Percentiles rank a stretch among this genome's conserved stretches.
These are phyloP conservation scores for Collariella sp. DNA, from an alignment of 495 filamentous ascomycete genomes.

Conservation along the genomic window DNA sequence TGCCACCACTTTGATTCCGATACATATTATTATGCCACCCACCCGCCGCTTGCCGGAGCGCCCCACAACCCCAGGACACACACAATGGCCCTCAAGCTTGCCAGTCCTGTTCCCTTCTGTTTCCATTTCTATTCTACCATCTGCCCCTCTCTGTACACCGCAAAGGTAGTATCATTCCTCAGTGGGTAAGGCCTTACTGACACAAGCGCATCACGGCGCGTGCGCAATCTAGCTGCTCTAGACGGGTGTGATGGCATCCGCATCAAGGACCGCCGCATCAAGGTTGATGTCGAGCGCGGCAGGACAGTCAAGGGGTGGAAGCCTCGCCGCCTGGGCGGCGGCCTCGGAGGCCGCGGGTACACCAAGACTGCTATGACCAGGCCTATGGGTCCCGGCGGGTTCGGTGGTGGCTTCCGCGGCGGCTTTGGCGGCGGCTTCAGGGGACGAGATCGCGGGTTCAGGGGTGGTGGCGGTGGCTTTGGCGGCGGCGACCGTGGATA, in stretches of 20 bases:
- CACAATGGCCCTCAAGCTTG: conserved; percentile 48
- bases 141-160: conserved; percentile 7
- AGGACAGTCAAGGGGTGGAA: conserved; percentile 93
- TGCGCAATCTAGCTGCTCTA: conserved; percentile 47
- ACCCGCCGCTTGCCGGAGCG: conserved; percentile 9
- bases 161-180: conserved; percentile 29
- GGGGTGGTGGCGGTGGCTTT: conserved; percentile 46
- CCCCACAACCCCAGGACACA: conserved; percentile 24
- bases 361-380: conserved; percentile 72
- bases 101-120: conserved; percentile 32
- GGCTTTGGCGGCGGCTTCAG: conserved; percentile 44
- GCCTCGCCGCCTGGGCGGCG: conserved; percentile 84
- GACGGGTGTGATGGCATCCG: conserved; percentile 70
- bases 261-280: conserved; percentile 83
- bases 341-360: conserved; percentile 85
- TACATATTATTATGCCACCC: conserved; percentile 20
- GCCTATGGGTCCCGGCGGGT: conserved; percentile 64
- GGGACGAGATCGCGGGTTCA: conserved; percentile 48
- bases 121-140: conserved; percentile 2
- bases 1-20: conserved; percentile 31
- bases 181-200: conserved; percentile 48
- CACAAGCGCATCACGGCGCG: conserved; percentile 46
- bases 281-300: conserved; percentile 94
- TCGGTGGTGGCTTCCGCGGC: conserved; percentile 54
- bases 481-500: conserved; percentile 45